phyloP scores from a whole-genome alignment of 345 rosid genomes.

The Cardamine occulta region DNA sequence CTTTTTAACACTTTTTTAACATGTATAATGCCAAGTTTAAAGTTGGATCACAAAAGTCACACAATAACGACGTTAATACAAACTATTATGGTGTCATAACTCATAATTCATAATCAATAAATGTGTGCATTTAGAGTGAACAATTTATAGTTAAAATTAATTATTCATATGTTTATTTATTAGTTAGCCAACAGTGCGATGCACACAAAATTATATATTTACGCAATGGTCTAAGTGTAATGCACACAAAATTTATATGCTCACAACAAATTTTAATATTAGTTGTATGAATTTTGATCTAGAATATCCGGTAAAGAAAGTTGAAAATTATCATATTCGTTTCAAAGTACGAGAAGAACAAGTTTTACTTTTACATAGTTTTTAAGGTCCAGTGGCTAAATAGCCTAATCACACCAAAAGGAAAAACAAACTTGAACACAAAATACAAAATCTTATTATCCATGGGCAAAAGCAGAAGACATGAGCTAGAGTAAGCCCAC shows the following conservation, averaged over 20 bases:
- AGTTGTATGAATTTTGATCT: not conserved
- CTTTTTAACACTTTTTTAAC: not conserved
- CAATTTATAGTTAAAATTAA: not conserved
- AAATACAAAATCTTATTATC: not conserved
- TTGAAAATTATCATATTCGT: not conserved
- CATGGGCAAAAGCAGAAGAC: too few relatives aligned
- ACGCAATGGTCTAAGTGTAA: too few relatives aligned
- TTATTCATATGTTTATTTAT: not conserved
- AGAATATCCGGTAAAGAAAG: not conserved
- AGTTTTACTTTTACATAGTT: too few relatives aligned
- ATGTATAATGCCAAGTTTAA: not conserved
- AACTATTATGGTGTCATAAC: not conserved
- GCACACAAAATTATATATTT: not conserved
- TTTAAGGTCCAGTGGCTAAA: too few relatives aligned
- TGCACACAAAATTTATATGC: too few relatives aligned
- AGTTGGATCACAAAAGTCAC: not conserved
- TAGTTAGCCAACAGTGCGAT: not conserved
- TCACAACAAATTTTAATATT: too few relatives aligned
- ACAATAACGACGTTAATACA: not conserved
- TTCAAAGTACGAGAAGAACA: not conserved
- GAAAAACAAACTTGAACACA: too few relatives aligned
- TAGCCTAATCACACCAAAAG: too few relatives aligned
- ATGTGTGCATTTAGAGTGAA: not conserved
- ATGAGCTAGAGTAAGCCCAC: too few relatives aligned
- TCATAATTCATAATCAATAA: too few relatives aligned